Base-by-base conservation (phyloP, 768 basidiomycete genomes). In the Pleurotus tuoliensis region DNA sequence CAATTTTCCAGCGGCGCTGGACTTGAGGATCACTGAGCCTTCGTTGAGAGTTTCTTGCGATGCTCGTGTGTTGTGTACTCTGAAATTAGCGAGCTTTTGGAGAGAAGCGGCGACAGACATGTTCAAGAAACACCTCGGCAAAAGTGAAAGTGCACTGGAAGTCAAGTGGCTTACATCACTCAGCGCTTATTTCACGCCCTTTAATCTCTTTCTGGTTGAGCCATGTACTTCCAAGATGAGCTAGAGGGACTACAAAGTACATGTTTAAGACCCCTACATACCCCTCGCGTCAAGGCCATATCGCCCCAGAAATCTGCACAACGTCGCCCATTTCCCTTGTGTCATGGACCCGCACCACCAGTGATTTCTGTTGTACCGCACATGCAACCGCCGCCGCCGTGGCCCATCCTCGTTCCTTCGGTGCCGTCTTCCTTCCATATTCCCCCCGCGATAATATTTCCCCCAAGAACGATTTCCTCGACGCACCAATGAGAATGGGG, bases 381-480 rank as follows among this genome's bases (percentile, higher is more conserved):
- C 87, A 88, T 1, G 86, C 73, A 6, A 90, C 84, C 0, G 86
- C 82, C 1, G 88, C 87, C 0, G 88, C 87, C 11, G 94, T 97
- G 1, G 92, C 95, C 74, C 80, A 90, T 1, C 68, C 78, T 7
- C 95, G 73, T 56, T 94, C 89, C 57, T 75, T 79, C 1, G 90
- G 81, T n/a, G 61, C 60, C 1, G 87, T 85, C 62, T 80, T 67
- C 16, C 82, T 71, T 1, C 86, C 87, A 27, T 68, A 56, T 5
- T 82, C 80, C 13, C 74, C 69, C 47, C 76, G 67, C 3, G 76
- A 73, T 11, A 93, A 76, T 18, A 93, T 75, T 2, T 70, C 68
- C 0, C 92, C 93, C 7, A 96, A 73, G 68, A 95, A 93, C 0
- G 90, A 87, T 67, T 98, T 98, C 47, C 87, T 75, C 8, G 92